Evolutionary conservation across 139 green algal genomes (phyloP).

Genomic region (Picochlorum sp.): DNA sequence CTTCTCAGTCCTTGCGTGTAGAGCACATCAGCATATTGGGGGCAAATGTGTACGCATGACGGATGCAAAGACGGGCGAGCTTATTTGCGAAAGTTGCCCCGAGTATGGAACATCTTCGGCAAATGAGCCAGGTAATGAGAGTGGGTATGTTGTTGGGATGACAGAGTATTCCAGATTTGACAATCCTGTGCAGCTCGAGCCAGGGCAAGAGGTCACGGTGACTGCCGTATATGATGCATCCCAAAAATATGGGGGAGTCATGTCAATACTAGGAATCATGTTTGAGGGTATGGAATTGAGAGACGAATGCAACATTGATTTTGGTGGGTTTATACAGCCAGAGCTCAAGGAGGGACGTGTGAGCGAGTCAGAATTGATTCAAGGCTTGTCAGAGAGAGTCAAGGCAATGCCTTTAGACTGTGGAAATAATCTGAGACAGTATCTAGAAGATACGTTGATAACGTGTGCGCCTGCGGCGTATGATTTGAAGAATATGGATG

Average conservation of each 20-base stretch:
- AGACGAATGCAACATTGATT: slow-evolving; percentile 8
- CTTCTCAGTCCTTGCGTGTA: background rate
- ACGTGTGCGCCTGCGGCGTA: too few species aligned
- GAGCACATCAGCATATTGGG: slow-evolving; percentile 9
- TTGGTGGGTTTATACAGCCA: slow-evolving; percentile 8
- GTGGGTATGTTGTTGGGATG: slow-evolving; percentile 8
- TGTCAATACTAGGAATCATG: slow-evolving; percentile 5
- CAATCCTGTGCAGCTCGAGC: background rate
- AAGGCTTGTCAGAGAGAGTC: background rate
- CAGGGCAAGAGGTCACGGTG: slow-evolving; percentile 8
- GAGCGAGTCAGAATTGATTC: background rate
- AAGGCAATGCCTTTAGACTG: background rate
- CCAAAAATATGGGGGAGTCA: slow-evolving; percentile 5
- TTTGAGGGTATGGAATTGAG: background rate
- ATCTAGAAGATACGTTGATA: too few species aligned
- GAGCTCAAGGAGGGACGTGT: background rate
- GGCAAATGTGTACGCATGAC: slow-evolving; percentile 4
- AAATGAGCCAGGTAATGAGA: slow-evolving; percentile 2
- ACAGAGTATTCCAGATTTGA: slow-evolving; percentile 2
- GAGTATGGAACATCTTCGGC: background rate
- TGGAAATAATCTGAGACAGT: too few species aligned
- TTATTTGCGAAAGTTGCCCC: slow-evolving; percentile 5
- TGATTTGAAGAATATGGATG: too few species aligned
- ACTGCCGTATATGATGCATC: background rate
- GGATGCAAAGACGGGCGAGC: slow-evolving; percentile 1